Conservation (phyloP, 2,329 filamentous ascomycete species). For the Pseudogymnoascus sp. region DNA sequence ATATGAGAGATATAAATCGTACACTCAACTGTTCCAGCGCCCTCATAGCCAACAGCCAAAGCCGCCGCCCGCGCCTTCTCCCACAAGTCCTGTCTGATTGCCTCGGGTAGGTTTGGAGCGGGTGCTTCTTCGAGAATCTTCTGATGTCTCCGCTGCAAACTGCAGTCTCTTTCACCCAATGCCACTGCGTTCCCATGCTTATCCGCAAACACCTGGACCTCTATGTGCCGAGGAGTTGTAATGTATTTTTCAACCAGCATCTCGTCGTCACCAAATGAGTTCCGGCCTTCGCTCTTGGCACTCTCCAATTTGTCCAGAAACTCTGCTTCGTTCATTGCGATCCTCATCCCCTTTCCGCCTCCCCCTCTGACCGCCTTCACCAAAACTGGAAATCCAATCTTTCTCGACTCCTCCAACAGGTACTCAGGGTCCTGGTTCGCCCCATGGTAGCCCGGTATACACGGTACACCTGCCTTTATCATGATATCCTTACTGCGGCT, state of each 20-base stretch:
- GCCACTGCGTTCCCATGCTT: slow-evolving; percentile 69
- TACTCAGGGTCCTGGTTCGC: slow-evolving; percentile 63
- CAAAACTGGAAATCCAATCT: slow-evolving; percentile 62
- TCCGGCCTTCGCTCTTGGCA: slow-evolving; percentile 67
- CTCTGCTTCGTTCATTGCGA: slow-evolving; percentile 60
- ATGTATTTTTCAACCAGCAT: slow-evolving; percentile 84
- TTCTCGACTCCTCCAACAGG: slow-evolving; percentile 61
- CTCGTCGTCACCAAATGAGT: slow-evolving; percentile 76
- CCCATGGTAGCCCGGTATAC: slow-evolving; percentile 94
- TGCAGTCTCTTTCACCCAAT: slow-evolving; percentile 85
- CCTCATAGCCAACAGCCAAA: slow-evolving; percentile 77
- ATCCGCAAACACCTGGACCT: slow-evolving; percentile 87
- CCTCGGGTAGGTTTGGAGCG: slow-evolving; percentile 58
- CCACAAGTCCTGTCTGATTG: slow-evolving; percentile 55
- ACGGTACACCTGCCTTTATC: slow-evolving; percentile 88
- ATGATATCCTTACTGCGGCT: slow-evolving; percentile 93
- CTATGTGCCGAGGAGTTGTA: slow-evolving; percentile 71
- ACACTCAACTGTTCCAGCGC: slow-evolving; percentile 86
- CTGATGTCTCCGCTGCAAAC: slow-evolving; percentile 78
- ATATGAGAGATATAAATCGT: slow-evolving; percentile 41
- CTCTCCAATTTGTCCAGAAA: slow-evolving; percentile 64
- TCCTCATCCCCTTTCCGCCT: slow-evolving; percentile 79
- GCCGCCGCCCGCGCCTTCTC: slow-evolving; percentile 58
- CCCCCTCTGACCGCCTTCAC: slow-evolving; percentile 76
- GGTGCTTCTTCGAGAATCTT: slow-evolving; percentile 89